phyloP scores from a whole-genome alignment of 1,139 yeast species.

The Yamadazyma blattariae region DNA sequence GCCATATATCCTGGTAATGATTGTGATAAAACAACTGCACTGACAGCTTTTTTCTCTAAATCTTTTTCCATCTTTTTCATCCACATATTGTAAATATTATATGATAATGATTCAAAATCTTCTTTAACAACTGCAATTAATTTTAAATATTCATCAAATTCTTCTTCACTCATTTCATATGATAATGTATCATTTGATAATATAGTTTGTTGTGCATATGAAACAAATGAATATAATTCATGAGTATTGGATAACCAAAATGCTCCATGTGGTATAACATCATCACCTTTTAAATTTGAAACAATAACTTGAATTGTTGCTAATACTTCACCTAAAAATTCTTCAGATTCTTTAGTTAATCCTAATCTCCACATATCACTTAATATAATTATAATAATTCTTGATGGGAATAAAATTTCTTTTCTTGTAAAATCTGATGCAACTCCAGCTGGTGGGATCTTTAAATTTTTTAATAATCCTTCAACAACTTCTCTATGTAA shows the following conservation, averaged over 20 bases:
- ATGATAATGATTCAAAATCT: conserved; percentile 90
- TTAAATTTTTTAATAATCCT: conserved; percentile 84
- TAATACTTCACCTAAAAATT: conserved; percentile 85
- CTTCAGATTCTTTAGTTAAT: conserved; percentile 87
- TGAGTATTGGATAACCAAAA: conserved; percentile 98
- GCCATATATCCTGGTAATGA: conserved; percentile 95
- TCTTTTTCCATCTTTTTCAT: conserved; percentile 93
- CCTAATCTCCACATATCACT: conserved; percentile 99
- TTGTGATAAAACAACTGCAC: conserved; percentile 93
- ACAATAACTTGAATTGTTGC: conserved; percentile 84
- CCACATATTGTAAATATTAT: conserved; percentile 96
- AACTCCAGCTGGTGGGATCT: conserved; percentile 81
- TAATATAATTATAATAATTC: conserved; percentile 85
- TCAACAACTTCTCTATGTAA: conserved; percentile 84
- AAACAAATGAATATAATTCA: conserved; percentile 90
- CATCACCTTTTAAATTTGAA: conserved; percentile 72
- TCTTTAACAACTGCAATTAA: conserved; percentile 90
- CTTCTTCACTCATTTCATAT: conserved; percentile 85
- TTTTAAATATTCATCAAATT: conserved; percentile 85
- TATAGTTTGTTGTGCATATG: conserved; percentile 89
- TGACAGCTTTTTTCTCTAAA: conserved; percentile 85
- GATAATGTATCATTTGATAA: conserved; percentile 77
- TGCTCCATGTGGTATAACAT: conserved; percentile 88
- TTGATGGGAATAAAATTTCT: conserved; percentile 94
- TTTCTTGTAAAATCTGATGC: conserved; percentile 81